Percentiles rank a stretch among this genome's conserved stretches.
Evolutionary conservation across 306 rosid genomes (phyloP).

Genomic region (Parietaria judaica): DNA sequence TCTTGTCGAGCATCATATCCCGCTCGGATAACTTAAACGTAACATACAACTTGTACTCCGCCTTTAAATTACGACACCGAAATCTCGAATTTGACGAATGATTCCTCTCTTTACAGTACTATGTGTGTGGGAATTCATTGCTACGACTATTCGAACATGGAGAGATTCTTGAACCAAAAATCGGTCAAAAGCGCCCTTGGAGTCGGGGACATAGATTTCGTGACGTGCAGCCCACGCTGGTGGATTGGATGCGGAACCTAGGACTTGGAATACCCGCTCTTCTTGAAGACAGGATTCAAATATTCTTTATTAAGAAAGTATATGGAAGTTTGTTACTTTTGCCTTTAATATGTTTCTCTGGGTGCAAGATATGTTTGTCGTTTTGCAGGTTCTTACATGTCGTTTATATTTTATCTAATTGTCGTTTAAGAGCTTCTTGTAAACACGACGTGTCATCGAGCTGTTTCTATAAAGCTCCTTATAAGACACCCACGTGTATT

Average conservation of each 20-base stretch:
- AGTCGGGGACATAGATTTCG: conserved; percentile 76
- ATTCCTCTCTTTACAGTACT: conserved; percentile 49
- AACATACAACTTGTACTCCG: conserved; percentile 23
- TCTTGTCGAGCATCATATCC: conserved; percentile 67
- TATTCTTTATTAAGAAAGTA: not conserved
- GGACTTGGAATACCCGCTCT: conserved; percentile 92
- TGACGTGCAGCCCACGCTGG: conserved; percentile 90
- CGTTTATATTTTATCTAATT: too few relatives aligned
- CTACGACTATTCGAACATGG: conserved; percentile 92
- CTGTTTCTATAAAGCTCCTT: too few relatives aligned
- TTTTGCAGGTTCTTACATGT: too few relatives aligned
- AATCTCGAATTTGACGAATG: too few relatives aligned
- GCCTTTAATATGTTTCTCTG: too few relatives aligned
- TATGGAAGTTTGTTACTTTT: too few relatives aligned
- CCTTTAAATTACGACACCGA: conserved; percentile 2
- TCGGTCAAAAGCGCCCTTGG: conserved; percentile 73
- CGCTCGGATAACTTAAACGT: conserved; percentile 71
- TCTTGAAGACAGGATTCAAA: conserved; percentile 74
- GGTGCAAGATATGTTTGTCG: too few relatives aligned
- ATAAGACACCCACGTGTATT: too few relatives aligned
- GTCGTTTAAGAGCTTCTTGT: too few relatives aligned
- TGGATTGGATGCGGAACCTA: conserved; percentile 95
- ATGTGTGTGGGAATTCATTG: conserved; percentile 88
- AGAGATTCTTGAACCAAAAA: conserved; percentile 65
- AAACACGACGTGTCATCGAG: too few relatives aligned